These are phyloP conservation scores for Corymbia calophylla DNA, from an alignment of 441 rosid genomes.

Conservation along the genomic window DNA sequence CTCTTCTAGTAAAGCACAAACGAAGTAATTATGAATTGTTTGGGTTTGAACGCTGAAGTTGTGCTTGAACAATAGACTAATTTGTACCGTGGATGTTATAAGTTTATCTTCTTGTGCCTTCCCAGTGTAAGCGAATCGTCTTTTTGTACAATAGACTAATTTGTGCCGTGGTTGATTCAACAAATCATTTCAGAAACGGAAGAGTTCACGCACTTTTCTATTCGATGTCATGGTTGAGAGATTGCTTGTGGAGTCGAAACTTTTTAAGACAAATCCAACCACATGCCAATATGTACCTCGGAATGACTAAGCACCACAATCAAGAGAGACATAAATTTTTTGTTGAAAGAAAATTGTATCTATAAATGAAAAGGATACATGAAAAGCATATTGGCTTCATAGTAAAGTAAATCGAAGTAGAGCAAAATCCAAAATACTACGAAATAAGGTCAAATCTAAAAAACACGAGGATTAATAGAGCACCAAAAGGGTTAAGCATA, in stretches of 20 bases:
- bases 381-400: no score
- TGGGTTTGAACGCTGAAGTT: background rate
- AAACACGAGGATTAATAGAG: background rate
- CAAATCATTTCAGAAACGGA: background rate
- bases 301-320: no score
- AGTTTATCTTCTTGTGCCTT: background rate
- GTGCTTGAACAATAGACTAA: background rate
- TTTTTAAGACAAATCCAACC: background rate
- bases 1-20: background rate
- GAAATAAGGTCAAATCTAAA: background rate
- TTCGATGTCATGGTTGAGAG: background rate
- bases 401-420: background rate
- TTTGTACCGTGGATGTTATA: background rate
- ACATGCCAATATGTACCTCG: background rate
- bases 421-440: background rate
- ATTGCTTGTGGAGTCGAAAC: background rate
- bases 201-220: background rate
- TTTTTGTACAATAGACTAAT: background rate
- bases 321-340: no score
- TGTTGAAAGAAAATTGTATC: no score
- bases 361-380: no score
- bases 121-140: background rate
- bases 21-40: background rate
- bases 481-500: background rate
- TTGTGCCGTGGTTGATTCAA: background rate